A percentile compares a stretch with the other conserved stretches of the same genome.
Conservation (phyloP, 257 asterid species). For the Paulownia fortunei region DNA sequence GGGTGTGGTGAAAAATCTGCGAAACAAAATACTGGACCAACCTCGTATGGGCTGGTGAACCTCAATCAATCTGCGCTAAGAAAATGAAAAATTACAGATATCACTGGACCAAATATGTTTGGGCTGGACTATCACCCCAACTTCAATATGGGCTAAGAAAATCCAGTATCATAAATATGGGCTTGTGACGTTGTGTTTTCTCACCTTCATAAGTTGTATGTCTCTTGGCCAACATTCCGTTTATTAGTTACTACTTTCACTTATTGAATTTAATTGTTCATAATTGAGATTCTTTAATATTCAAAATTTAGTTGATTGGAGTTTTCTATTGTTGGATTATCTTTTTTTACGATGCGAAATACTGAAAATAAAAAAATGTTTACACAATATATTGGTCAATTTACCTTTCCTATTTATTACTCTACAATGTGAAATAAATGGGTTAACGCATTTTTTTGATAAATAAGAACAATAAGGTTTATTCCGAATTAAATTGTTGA, state of each 20-base stretch:
- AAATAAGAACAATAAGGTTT: background rate
- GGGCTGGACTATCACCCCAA: conserved; percentile 1
- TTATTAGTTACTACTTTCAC: too few relatives aligned
- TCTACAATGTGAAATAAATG: background rate
- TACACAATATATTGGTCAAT: too few relatives aligned
- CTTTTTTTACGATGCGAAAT: too few relatives aligned
- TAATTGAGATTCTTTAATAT: too few relatives aligned
- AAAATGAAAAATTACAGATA: background rate
- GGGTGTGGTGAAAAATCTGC: conserved; percentile 3
- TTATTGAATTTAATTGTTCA: too few relatives aligned
- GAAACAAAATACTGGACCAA: background rate
- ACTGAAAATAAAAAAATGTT: too few relatives aligned
- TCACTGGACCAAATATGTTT: background rate
- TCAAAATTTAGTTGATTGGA: too few relatives aligned
- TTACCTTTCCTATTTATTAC: background rate
- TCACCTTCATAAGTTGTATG: too few relatives aligned
- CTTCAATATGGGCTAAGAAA: background rate
- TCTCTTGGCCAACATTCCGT: too few relatives aligned
- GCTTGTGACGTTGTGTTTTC: too few relatives aligned
- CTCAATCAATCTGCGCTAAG: background rate
- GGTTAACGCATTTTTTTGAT: background rate
- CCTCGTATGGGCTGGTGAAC: background rate
- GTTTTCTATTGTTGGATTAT: too few relatives aligned
- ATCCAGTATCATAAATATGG: too few relatives aligned
- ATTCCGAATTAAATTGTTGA: background rate